Evolutionary conservation across 176 grass and related monocot genomes (phyloP).

Genomic region (Panicum miliaceum): DNA sequence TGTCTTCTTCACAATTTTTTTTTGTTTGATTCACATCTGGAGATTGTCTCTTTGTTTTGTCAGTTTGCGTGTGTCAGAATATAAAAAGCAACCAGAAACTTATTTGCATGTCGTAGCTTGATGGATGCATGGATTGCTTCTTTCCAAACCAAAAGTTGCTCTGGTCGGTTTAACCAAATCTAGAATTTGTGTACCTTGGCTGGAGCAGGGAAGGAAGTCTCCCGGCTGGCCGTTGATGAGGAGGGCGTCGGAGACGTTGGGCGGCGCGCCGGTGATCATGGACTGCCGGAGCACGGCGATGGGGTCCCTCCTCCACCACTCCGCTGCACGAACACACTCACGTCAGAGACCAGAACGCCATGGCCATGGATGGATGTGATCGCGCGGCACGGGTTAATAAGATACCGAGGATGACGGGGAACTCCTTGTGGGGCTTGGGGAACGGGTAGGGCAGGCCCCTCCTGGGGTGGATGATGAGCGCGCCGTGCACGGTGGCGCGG

Average conservation of each 20-base stretch:
- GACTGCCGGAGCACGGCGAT: slow-evolving; percentile 72
- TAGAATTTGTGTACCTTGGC: slow-evolving; percentile 52
- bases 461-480: slow-evolving; percentile 80
- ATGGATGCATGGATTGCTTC: background rate
- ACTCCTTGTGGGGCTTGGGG: slow-evolving; percentile 60
- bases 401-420: slow-evolving; percentile 70
- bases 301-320: slow-evolving; percentile 87
- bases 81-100: background rate
- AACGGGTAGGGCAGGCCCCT: slow-evolving; percentile 64
- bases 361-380: background rate
- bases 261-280: slow-evolving; percentile 69
- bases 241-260: slow-evolving; percentile 73
- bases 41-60: slow-evolving; percentile 25
- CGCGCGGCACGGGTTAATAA: background rate
- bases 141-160: slow-evolving; percentile 39
- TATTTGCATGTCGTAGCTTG: background rate
- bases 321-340: slow-evolving; percentile 42
- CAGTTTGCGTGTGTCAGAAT: background rate
- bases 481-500: slow-evolving; percentile 83
- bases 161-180: slow-evolving; percentile 30
- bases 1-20: background rate
- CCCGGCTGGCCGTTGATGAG: slow-evolving; percentile 94
- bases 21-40: background rate
- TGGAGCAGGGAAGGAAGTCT: slow-evolving; percentile 72
- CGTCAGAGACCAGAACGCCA: background rate